Evolutionary conservation across 169 alveolate species (phyloP).

Genomic region (Cyclospora cayetanensis): DNA sequence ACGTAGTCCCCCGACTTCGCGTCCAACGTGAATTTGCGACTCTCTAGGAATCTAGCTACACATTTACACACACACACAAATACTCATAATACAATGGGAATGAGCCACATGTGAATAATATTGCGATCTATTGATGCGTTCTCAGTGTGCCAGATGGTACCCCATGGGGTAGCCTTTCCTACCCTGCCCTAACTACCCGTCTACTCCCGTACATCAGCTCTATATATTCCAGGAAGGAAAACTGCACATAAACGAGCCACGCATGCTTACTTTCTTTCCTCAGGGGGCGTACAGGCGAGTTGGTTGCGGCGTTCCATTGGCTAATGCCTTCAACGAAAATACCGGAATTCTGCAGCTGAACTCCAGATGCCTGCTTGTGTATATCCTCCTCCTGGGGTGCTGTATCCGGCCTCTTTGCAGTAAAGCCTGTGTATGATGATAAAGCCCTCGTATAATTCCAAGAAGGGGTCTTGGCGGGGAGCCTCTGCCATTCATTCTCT

Average conservation of each 20-base stretch:
- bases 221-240: not conserved
- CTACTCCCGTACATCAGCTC: no score
- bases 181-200: no score
- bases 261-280: constrained; percentile 4
- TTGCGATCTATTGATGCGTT: no score
- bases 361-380: not conserved
- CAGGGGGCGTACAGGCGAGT: not conserved
- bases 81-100: no score
- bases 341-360: not conserved
- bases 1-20: not conserved
- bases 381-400: not conserved
- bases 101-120: no score
- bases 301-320: constrained; percentile 17
- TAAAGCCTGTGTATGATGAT: not conserved
- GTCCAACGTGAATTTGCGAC: constrained; percentile 30
- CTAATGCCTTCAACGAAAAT: not conserved
- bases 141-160: no score
- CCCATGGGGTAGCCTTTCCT: no score
- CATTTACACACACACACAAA: not conserved
- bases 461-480: not conserved
- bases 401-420: not conserved
- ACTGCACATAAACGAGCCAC: not conserved
- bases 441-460: constrained; percentile 14
- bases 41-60: not conserved
- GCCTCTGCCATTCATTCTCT: constrained; percentile 10